These are phyloP conservation scores for Guadua angustifolia DNA, from an alignment of 176 grass and related monocot species.

Conservation along the genomic window DNA sequence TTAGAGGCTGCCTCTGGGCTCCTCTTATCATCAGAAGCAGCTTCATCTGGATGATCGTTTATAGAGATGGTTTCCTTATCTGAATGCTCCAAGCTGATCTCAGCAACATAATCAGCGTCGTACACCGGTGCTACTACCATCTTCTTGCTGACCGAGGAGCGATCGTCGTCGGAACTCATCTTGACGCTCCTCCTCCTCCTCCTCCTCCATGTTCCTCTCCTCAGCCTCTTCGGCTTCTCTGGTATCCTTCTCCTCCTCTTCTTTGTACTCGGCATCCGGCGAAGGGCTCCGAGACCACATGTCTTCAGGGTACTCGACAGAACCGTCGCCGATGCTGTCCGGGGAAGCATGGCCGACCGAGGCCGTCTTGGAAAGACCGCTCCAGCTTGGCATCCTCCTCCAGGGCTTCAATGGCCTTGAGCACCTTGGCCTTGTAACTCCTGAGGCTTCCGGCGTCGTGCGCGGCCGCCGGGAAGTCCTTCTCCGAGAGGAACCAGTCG, in stretches of 20 bases:
- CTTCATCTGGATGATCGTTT: constrained; percentile 39
- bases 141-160: constrained; percentile 3
- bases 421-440: constrained; percentile 50
- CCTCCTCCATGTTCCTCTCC: neutral
- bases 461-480: constrained; percentile 42
- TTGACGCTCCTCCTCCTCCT: constrained; percentile 32
- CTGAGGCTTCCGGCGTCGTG: constrained; percentile 38
- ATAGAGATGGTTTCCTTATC: constrained; percentile 44
- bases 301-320: constrained; percentile 50
- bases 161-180: constrained; percentile 35
- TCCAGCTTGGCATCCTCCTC: constrained; percentile 24
- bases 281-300: constrained; percentile 62
- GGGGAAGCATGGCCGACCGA: constrained; percentile 42
- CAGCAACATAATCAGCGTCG: neutral
- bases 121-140: neutral
- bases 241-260: constrained; percentile 2
- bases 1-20: constrained; percentile 35
- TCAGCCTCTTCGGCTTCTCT: constrained; percentile 24
- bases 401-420: constrained; percentile 53
- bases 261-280: constrained; percentile 49
- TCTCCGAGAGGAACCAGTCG: constrained; percentile 84
- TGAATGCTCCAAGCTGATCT: constrained; percentile 22
- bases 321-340: constrained; percentile 36
- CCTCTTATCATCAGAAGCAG: constrained; percentile 36
- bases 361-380: constrained; percentile 37